Conservation (phyloP, 169 alveolate genomes). For the Cryptosporidium parvum region DNA sequence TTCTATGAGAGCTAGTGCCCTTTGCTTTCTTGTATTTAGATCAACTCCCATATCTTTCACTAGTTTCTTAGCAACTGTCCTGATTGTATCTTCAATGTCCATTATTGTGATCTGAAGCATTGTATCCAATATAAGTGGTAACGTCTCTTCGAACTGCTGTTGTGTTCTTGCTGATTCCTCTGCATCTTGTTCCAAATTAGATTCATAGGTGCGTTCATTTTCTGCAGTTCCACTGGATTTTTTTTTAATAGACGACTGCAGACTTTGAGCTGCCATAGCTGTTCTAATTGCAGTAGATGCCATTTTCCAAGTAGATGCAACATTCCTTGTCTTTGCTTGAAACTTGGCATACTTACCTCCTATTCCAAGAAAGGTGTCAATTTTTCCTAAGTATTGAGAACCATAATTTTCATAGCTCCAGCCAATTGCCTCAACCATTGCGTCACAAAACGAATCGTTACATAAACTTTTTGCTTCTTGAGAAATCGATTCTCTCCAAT, state of each 20-base stretch:
- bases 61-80: conserved; percentile 87
- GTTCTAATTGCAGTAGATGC: conserved; percentile 84
- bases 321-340: conserved; percentile 85
- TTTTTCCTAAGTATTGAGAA: conserved; percentile 87
- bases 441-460: conserved; percentile 87
- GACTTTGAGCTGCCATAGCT: conserved; percentile 84
- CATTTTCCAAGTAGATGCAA: conserved; percentile 84
- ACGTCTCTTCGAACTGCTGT: conserved; percentile 84
- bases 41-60: conserved; percentile 90
- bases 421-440: conserved; percentile 89
- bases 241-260: conserved; percentile 36
- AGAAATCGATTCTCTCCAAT: conserved; percentile 82
- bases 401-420: conserved; percentile 92
- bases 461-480: conserved; percentile 85
- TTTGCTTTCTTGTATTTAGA: conserved; percentile 82
- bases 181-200: conserved; percentile 78
- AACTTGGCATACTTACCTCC: conserved; percentile 87
- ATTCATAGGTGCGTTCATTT: conserved; percentile 78
- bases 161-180: conserved; percentile 77
- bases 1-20: conserved; percentile 90
- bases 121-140: conserved; percentile 89
- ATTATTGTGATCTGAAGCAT: conserved; percentile 88
- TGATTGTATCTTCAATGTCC: conserved; percentile 89
- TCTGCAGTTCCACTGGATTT: conserved; percentile 33
- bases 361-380: conserved; percentile 86